phyloP scores from a whole-genome alignment of 257 asterid species.

The Solanum virginianum region DNA sequence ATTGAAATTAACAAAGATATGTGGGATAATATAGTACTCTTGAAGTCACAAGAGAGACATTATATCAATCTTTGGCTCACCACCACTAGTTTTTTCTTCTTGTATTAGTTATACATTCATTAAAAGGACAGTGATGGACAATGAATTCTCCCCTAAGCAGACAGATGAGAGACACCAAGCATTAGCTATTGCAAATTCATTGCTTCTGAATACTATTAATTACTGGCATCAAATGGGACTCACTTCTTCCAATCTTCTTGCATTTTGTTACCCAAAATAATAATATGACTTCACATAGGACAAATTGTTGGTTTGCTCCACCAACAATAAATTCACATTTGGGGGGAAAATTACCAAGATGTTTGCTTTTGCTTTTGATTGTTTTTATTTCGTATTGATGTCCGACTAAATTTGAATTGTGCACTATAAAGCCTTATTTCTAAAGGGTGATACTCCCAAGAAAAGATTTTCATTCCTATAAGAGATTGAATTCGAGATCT shows the following conservation, averaged over 20 bases:
- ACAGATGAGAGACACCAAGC: slow-evolving; percentile 1
- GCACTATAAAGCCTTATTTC: too few relatives aligned
- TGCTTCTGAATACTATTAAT: not conserved
- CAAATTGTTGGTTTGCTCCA: not conserved
- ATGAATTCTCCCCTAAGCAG: slow-evolving; percentile 5
- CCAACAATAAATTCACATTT: not conserved
- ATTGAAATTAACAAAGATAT: not conserved
- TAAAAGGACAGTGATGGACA: slow-evolving; percentile 3
- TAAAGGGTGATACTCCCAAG: not conserved
- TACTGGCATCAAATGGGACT: not conserved
- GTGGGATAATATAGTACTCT: not conserved
- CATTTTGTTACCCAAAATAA: not conserved
- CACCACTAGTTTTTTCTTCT: not conserved
- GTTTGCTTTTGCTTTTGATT: not conserved
- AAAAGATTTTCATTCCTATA: not conserved
- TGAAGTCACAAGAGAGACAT: not conserved
- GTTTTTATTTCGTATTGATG: too few relatives aligned
- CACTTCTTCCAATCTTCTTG: not conserved
- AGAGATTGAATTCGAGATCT: not conserved
- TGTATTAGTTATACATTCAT: not conserved
- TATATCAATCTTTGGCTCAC: not conserved
- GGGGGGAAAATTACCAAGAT: not conserved
- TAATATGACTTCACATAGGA: not conserved
- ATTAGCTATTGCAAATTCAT: not conserved
- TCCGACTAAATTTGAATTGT: not conserved